Evolutionary conservation across 73 alveolate genomes (phyloP).

Genomic region (Halteria grandinella): DNA sequence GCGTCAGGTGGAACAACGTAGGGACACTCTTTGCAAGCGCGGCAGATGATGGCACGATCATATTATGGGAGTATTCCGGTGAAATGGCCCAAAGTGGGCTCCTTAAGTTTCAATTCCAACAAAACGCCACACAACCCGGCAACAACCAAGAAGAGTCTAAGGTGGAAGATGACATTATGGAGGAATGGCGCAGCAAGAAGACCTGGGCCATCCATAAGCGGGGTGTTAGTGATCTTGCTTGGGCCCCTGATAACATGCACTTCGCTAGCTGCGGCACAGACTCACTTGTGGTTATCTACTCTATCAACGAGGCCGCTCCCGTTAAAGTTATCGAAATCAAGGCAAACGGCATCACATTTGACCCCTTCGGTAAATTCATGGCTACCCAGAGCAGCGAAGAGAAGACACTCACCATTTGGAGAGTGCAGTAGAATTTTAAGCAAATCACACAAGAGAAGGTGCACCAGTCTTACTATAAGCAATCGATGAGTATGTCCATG

Average conservation of each 20-base stretch:
- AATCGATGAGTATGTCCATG: slow-evolving; percentile 15
- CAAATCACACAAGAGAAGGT: slow-evolving; percentile 42
- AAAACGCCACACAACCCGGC: too few species aligned
- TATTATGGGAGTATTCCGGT: slow-evolving; percentile 65
- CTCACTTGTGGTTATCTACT: slow-evolving; percentile 38
- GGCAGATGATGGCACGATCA: slow-evolving; percentile 64
- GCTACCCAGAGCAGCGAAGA: slow-evolving; percentile 66
- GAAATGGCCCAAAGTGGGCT: too few species aligned
- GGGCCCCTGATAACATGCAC: slow-evolving; percentile 73
- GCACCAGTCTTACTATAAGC: slow-evolving; percentile 30
- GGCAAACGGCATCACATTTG: slow-evolving; percentile 66
- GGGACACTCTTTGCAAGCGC: slow-evolving; percentile 70
- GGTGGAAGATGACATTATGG: not conserved
- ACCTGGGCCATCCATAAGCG: slow-evolving; percentile 26
- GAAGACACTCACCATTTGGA: slow-evolving; percentile 57
- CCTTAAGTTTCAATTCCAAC: too few species aligned
- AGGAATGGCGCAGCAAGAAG: slow-evolving; percentile 29
- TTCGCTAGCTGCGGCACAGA: slow-evolving; percentile 67
- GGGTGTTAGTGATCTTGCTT: slow-evolving; percentile 41
- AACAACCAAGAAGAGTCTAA: slow-evolving; percentile 18
- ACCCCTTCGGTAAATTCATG: slow-evolving; percentile 66
- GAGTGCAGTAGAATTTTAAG: slow-evolving; percentile 53
- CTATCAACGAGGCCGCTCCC: slow-evolving; percentile 38
- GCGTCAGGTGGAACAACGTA: slow-evolving; percentile 68
- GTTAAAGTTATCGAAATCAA: slow-evolving; percentile 33